Evolutionary conservation across 176 grass and related monocot species (phyloP).

Genomic region (Calamus simplicifolius): DNA sequence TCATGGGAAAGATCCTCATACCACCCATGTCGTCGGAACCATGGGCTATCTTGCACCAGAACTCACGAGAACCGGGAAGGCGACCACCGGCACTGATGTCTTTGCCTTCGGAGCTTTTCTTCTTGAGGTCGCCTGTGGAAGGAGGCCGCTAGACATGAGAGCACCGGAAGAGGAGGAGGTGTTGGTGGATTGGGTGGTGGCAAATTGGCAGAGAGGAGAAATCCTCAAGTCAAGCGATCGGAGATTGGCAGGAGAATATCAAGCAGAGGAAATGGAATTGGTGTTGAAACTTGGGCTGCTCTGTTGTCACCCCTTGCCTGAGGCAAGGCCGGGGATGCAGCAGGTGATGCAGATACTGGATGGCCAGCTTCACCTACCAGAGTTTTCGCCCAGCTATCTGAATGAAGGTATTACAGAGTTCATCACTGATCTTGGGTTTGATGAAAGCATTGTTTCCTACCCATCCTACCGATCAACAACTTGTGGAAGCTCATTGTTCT

Average conservation of each 20-base stretch:
- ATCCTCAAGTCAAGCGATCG: not conserved
- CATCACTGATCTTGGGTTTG: constrained; percentile 26
- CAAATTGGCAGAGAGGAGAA: not conserved
- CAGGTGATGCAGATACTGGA: constrained; percentile 28
- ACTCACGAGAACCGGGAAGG: constrained; percentile 11
- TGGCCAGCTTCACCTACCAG: constrained; percentile 1
- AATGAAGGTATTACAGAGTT: constrained; percentile 17
- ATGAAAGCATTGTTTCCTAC: not conserved
- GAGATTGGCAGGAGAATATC: not conserved
- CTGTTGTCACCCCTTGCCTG: constrained; percentile 31
- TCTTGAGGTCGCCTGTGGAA: constrained; percentile 20
- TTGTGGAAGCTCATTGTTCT: too few relatives aligned
- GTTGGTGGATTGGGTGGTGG: constrained; percentile 20
- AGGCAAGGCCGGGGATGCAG: constrained; percentile 19
- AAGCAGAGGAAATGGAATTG: not conserved
- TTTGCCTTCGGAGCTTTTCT: constrained; percentile 23
- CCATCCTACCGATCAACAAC: not conserved
- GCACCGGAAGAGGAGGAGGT: not conserved
- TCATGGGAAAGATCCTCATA: constrained; percentile 1
- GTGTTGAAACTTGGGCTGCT: constrained; percentile 7
- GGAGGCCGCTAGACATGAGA: not conserved
- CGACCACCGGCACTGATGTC: constrained; percentile 13
- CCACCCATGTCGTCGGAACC: constrained; percentile 14
- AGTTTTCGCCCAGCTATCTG: constrained; percentile 20
- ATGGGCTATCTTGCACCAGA: constrained; percentile 13